These are phyloP conservation scores for Excoecaria cochinchinensis DNA, from an alignment of 345 rosid species.

Conservation along the genomic window DNA sequence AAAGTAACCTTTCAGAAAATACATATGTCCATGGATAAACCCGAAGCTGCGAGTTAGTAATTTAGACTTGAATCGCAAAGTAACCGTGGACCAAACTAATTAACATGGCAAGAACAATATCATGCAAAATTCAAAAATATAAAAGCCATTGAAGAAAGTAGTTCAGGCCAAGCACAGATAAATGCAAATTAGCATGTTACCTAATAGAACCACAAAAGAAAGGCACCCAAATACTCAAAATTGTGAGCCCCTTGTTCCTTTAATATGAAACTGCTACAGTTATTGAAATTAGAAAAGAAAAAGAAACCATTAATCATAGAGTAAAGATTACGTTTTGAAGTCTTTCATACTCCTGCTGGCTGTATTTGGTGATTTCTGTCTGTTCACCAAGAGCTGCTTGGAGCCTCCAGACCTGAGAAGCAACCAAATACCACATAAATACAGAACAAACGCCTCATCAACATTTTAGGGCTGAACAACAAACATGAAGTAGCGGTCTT, in stretches of 20 bases:
- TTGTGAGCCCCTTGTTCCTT: background rate
- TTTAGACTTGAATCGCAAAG: background rate
- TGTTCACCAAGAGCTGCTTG: slow-evolving; percentile 99
- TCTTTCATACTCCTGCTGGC: slow-evolving; percentile 92
- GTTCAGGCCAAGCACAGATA: background rate
- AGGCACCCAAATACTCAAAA: background rate
- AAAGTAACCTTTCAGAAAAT: background rate
- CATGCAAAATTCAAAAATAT: background rate
- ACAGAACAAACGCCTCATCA: background rate
- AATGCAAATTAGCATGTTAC: background rate
- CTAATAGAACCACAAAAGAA: background rate
- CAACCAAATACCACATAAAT: background rate
- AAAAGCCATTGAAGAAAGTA: background rate
- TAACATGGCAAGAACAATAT: background rate
- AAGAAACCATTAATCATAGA: background rate
- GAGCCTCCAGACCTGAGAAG: slow-evolving; percentile 87
- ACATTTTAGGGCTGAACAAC: slow-evolving; percentile 1
- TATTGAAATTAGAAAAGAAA: background rate
- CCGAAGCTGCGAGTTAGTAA: background rate
- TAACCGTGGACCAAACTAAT: background rate
- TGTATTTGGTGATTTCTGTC: slow-evolving; percentile 78
- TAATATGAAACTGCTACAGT: background rate
- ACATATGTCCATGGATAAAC: background rate
- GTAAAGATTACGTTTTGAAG: slow-evolving; percentile 67
- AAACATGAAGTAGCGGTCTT: background rate